Conservation (phyloP, 2,329 filamentous ascomycete genomes). For the Calonectria pteridis region DNA sequence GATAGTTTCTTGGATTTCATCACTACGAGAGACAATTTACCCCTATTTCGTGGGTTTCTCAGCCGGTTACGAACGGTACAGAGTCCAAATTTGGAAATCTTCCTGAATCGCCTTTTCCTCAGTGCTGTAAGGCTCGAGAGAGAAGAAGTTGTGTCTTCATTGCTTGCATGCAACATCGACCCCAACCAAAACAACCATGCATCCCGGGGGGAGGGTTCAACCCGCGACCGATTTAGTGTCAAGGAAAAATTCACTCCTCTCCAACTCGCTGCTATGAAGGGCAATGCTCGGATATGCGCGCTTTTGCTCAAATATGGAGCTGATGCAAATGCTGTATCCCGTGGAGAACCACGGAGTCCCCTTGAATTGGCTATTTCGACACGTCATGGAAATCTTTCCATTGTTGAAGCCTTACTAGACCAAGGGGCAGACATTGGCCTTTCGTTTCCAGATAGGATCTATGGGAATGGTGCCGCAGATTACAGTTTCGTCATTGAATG, state of each 20-base stretch:
- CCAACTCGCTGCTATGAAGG: not conserved
- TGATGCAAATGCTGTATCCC: not conserved
- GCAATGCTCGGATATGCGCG: not conserved
- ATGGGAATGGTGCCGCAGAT: not conserved
- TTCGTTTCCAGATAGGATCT: not conserved
- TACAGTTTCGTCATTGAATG: not conserved
- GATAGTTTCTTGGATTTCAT: not conserved
- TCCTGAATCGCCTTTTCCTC: not conserved
- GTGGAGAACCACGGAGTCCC: not conserved
- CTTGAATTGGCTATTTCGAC: conserved; percentile 13
- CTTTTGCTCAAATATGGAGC: not conserved
- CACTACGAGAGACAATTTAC: not conserved
- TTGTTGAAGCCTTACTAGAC: not conserved
- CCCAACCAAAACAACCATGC: not conserved
- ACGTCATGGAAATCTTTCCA: not conserved
- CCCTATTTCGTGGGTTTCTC: not conserved
- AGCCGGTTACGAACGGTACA: not conserved
- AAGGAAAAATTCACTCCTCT: not conserved
- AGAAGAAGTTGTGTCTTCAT: not conserved
- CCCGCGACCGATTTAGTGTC: not conserved
- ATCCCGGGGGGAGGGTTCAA: not conserved
- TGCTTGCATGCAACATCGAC: not conserved
- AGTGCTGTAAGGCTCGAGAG: not conserved
- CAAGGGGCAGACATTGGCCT: not conserved
- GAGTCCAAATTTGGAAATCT: not conserved